Conservation (phyloP, 352 stramenopile genomes). For the Pythium vanterpoolii region DNA sequence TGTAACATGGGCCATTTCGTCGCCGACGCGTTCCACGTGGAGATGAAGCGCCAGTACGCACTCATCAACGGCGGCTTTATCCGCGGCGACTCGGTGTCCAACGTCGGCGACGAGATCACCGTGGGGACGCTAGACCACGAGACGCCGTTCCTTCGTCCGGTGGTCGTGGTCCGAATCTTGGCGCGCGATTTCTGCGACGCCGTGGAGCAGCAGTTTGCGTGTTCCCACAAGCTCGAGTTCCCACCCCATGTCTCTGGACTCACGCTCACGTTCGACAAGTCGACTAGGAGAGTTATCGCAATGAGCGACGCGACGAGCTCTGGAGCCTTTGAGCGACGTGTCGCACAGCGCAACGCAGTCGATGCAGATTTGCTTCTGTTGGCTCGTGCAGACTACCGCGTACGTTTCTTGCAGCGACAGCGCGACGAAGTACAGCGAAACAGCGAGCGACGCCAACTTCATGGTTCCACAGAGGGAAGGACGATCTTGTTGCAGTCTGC, state of each 20-base stretch:
- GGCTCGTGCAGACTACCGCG: too few relatives aligned
- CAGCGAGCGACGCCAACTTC: too few relatives aligned
- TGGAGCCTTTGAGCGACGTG: too few relatives aligned
- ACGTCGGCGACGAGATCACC: constrained; percentile 54
- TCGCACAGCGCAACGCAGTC: too few relatives aligned
- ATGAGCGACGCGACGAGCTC: constrained; percentile 46
- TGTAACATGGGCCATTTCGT: constrained; percentile 76
- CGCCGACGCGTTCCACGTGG: constrained; percentile 65
- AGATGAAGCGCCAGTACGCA: constrained; percentile 57
- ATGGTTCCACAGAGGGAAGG: too few relatives aligned
- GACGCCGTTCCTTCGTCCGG: constrained; percentile 75
- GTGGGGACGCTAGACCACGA: constrained; percentile 74
- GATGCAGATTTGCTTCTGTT: too few relatives aligned
- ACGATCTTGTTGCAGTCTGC: too few relatives aligned
- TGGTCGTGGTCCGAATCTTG: constrained; percentile 64
- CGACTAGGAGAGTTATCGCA: constrained; percentile 26
- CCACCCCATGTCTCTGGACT: constrained; percentile 64
- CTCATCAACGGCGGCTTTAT: constrained; percentile 90
- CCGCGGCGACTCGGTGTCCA: constrained; percentile 72
- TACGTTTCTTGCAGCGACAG: too few relatives aligned
- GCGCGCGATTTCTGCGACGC: constrained; percentile 57
- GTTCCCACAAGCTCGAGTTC: constrained; percentile 33
- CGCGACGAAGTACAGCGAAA: too few relatives aligned
- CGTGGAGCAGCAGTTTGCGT: constrained; percentile 74
- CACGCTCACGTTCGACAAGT: constrained; percentile 31